Conservation (phyloP, 140 eudicot genomes). For the Erigeron philadelphicus region DNA sequence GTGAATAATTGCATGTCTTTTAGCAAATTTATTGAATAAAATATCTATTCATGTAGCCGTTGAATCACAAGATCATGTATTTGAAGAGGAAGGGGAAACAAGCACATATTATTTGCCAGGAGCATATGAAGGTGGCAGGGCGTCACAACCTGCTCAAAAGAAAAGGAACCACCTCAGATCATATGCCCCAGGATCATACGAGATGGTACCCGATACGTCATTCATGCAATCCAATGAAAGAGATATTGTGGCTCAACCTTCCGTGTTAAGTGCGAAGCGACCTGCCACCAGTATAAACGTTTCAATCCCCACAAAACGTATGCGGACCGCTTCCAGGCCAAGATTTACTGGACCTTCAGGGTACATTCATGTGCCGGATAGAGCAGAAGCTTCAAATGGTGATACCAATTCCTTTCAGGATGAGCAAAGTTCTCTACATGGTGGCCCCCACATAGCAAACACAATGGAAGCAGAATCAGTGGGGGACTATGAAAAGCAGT, state of each 20-base stretch:
- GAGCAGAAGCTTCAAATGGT: conserved; percentile 86
- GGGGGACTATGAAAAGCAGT: conserved; percentile 60
- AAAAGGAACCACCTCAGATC: conserved; percentile 44
- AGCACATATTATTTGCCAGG: conserved; percentile 54
- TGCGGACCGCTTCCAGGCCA: conserved; percentile 83
- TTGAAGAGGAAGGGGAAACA: conserved; percentile 84
- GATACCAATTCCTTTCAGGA: conserved; percentile 94
- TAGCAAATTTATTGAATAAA: not conserved
- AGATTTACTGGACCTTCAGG: conserved; percentile 66
- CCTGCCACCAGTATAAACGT: conserved; percentile 55
- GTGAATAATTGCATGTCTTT: not conserved
- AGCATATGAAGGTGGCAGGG: conserved; percentile 50
- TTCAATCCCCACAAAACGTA: conserved; percentile 83
- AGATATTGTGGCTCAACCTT: conserved; percentile 48
- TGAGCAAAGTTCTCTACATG: conserved; percentile 66
- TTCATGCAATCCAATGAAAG: conserved; percentile 50
- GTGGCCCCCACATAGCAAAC: conserved; percentile 47
- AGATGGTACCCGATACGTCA: conserved; percentile 40
- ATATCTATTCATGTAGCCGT: conserved; percentile 28
- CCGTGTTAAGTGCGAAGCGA: conserved; percentile 53
- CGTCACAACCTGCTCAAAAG: conserved; percentile 49
- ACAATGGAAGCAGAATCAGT: conserved; percentile 75
- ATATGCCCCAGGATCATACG: conserved; percentile 45
- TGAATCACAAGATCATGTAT: conserved; percentile 47
- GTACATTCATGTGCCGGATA: conserved; percentile 44